Conservation (phyloP, 169 alveolate genomes). For the Amoebophrya sp. region DNA sequence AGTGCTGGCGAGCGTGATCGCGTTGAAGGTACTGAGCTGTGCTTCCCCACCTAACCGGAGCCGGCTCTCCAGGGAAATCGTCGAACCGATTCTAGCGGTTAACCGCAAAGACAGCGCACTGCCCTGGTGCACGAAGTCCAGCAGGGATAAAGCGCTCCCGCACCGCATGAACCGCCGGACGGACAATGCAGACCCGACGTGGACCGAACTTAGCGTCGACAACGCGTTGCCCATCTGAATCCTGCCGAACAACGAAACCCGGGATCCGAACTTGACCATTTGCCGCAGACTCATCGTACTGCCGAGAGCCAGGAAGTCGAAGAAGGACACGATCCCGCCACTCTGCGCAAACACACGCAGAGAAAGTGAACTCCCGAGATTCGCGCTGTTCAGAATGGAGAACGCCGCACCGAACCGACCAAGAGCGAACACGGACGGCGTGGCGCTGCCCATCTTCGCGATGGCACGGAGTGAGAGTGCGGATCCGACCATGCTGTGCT, state of each 20-base stretch:
- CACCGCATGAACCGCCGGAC: neutral
- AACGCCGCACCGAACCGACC: slow-evolving; percentile 16
- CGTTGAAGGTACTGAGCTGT: neutral
- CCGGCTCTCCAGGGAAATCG: neutral
- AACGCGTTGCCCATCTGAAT: neutral
- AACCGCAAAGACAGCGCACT: neutral
- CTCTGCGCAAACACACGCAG: neutral
- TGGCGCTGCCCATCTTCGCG: slow-evolving; percentile 22
- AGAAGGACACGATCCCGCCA: neutral
- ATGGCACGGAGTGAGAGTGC: slow-evolving; percentile 5
- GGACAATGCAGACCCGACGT: neutral
- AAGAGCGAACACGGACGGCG: slow-evolving; percentile 7
- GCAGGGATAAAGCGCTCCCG: neutral
- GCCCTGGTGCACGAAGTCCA: neutral
- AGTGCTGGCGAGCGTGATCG: slow-evolving; percentile 20
- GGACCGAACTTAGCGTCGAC: neutral
- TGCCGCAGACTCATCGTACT: neutral
- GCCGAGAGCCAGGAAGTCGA: slow-evolving; percentile 8
- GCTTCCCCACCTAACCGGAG: neutral
- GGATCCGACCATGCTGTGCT: neutral
- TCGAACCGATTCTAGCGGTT: neutral
- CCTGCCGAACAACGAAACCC: neutral
- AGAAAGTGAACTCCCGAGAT: slow-evolving; percentile 24
- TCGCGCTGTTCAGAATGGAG: slow-evolving; percentile 5
- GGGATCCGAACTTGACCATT: neutral